Evolutionary conservation across 345 rosid species (phyloP).

Genomic region (Rubroshorea leprosula): DNA sequence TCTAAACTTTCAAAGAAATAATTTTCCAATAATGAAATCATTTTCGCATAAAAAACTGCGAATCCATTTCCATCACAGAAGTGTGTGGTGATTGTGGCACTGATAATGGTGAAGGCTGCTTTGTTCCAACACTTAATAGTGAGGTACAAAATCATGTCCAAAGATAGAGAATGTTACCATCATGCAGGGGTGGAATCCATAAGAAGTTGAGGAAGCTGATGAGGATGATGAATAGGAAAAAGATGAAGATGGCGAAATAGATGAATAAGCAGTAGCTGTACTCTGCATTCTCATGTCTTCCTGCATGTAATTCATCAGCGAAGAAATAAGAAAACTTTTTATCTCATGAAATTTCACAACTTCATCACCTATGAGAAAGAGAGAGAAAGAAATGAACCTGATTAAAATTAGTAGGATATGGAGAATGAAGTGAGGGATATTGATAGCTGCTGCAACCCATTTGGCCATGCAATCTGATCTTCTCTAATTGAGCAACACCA

Average conservation of each 20-base stretch:
- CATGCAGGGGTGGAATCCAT: slow-evolving; percentile 47
- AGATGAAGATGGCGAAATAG: slow-evolving; percentile 47
- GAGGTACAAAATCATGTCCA: slow-evolving; percentile 16
- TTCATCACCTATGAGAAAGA: not conserved
- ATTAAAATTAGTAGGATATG: slow-evolving; percentile 42
- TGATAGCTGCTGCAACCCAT: slow-evolving; percentile 29
- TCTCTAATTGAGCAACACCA: slow-evolving; percentile 95
- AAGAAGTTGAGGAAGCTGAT: slow-evolving; percentile 48
- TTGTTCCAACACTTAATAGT: slow-evolving; percentile 1
- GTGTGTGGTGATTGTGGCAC: not conserved
- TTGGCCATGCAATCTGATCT: slow-evolving; percentile 70
- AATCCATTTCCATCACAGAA: slow-evolving; percentile 2
- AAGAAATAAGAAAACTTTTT: no score
- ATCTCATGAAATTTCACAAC: no score
- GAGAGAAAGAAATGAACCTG: not conserved
- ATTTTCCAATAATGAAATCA: no score
- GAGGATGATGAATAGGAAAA: slow-evolving; percentile 46
- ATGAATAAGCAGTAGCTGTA: slow-evolving; percentile 35
- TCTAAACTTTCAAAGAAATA: slow-evolving; percentile 5
- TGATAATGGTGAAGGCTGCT: not conserved
- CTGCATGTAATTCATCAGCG: slow-evolving; percentile 42
- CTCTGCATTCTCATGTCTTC: slow-evolving; percentile 60
- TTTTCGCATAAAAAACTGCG: no score
- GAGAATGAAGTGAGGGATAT: slow-evolving; percentile 32
- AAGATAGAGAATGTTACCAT: slow-evolving; percentile 39